phyloP scores from a whole-genome alignment of 2,329 filamentous ascomycete genomes.

The Rhynchosporium secalis region DNA sequence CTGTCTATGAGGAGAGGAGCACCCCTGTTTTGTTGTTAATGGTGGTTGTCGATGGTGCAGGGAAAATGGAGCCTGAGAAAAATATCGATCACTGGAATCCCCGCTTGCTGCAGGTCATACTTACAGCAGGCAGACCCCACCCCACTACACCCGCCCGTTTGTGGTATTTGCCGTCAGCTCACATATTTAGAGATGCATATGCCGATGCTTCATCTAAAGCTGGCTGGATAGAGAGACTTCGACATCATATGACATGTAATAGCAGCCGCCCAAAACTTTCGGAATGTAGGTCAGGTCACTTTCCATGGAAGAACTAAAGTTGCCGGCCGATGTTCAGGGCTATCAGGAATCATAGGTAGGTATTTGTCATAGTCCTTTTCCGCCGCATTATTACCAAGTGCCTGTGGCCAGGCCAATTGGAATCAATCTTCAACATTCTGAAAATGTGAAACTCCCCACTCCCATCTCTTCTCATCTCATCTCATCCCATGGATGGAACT shows the following conservation, averaged over 20 bases:
- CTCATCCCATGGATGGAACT: constrained; percentile 1
- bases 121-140: not conserved
- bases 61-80: not conserved
- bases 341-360: too few relatives aligned
- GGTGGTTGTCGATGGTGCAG: not conserved
- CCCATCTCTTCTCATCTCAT: constrained; percentile 2
- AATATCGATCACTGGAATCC: too few relatives aligned
- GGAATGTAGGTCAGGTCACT: not conserved
- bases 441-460: not conserved
- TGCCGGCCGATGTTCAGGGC: not conserved
- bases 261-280: constrained; percentile 11
- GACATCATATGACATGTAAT: constrained; percentile 27
- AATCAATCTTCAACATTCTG: not conserved
- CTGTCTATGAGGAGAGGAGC: not conserved
- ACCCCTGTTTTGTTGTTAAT: not conserved
- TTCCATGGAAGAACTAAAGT: not conserved
- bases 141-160: not conserved
- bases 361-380: too few relatives aligned
- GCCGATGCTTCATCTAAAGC: constrained; percentile 18
- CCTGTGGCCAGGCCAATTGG: not conserved
- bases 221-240: constrained; percentile 3
- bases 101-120: not conserved
- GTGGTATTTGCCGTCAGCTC: constrained; percentile 19
- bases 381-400: too few relatives aligned
- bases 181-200: constrained; percentile 15